A percentile compares a stretch with the other conserved stretches of the same genome.
Conservation (phyloP, 352 stramenopile species). For the Globisporangium middletonii region DNA sequence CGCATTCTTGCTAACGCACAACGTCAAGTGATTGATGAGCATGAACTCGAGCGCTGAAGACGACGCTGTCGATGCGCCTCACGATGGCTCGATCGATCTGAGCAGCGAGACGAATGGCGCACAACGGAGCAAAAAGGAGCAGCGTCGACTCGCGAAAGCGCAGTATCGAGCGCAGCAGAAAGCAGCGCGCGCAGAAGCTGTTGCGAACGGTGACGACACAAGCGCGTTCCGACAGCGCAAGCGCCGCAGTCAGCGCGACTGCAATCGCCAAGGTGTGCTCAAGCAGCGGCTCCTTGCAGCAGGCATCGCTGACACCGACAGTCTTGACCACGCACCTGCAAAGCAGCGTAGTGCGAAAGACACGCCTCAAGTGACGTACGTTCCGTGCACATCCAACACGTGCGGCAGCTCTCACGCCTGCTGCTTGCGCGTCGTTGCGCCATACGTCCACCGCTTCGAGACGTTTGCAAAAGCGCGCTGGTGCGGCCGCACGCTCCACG, state of each 20-base stretch:
- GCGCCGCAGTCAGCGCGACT: slow-evolving; percentile 32
- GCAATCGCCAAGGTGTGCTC: slow-evolving; percentile 7
- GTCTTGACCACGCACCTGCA: neutral
- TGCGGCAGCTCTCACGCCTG: slow-evolving; percentile 4
- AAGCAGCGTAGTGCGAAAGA: neutral
- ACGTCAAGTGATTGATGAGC: too few relatives aligned
- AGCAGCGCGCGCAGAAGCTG: slow-evolving; percentile 12
- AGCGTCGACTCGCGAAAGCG: slow-evolving; percentile 35
- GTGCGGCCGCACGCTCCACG: slow-evolving; percentile 69
- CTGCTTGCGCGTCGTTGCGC: slow-evolving; percentile 45
- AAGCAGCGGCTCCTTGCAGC: neutral
- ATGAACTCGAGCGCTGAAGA: too few relatives aligned
- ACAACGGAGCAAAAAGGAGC: slow-evolving; percentile 41
- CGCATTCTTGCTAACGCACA: too few relatives aligned
- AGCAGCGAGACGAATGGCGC: too few relatives aligned
- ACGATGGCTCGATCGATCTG: too few relatives aligned
- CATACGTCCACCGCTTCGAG: slow-evolving; percentile 90
- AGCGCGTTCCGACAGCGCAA: slow-evolving; percentile 23
- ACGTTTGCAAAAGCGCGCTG: slow-evolving; percentile 90
- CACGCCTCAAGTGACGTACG: neutral
- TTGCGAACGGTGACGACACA: slow-evolving; percentile 2
- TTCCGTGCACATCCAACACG: slow-evolving; percentile 16
- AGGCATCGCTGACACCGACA: slow-evolving; percentile 4
- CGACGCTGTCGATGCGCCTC: too few relatives aligned
- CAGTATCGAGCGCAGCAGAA: slow-evolving; percentile 34